These are phyloP conservation scores for Rhizophora apiculata DNA, from an alignment of 345 rosid species.

Conservation along the genomic window DNA sequence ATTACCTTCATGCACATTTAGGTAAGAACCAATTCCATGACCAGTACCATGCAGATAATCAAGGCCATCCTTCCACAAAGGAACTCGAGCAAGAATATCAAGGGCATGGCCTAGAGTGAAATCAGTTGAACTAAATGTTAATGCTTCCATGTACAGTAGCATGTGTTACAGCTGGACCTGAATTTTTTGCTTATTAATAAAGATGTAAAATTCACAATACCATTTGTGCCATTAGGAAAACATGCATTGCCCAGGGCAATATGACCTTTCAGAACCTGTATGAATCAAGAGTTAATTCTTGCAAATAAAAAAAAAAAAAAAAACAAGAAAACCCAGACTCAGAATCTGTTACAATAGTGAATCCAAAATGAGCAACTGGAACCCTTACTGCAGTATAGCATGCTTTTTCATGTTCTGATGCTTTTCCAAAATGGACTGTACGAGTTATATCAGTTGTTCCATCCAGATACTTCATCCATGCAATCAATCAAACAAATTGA, in stretches of 20 bases:
- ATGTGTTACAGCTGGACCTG: neutral
- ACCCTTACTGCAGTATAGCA: slow-evolving; percentile 80
- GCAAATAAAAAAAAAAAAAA: neutral
- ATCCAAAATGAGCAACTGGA: neutral
- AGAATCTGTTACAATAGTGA: neutral
- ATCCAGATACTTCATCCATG: slow-evolving; percentile 68
- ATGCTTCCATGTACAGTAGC: neutral
- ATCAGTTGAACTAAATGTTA: neutral
- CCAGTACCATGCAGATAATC: slow-evolving; percentile 99
- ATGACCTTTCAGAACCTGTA: slow-evolving; percentile 91
- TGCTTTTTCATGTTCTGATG: slow-evolving; percentile 79
- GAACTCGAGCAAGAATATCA: slow-evolving; percentile 90
- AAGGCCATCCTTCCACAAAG: slow-evolving; percentile 89
- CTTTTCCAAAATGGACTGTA: slow-evolving; percentile 93
- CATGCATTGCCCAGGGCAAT: slow-evolving; percentile 77
- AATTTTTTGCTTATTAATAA: slow-evolving; percentile 5
- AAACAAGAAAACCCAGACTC: neutral
- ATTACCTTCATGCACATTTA: slow-evolving; percentile 93
- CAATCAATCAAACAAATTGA: slow-evolving; percentile 23
- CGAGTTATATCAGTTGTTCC: slow-evolving; percentile 98
- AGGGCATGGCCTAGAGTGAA: slow-evolving; percentile 59
- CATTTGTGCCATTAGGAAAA: slow-evolving; percentile 89
- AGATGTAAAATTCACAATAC: slow-evolving; percentile 34
- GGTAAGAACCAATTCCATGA: slow-evolving; percentile 96
- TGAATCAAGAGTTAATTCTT: neutral